Evolutionary conservation across 257 asterid species (phyloP).

Genomic region (Plantago elongata): DNA sequence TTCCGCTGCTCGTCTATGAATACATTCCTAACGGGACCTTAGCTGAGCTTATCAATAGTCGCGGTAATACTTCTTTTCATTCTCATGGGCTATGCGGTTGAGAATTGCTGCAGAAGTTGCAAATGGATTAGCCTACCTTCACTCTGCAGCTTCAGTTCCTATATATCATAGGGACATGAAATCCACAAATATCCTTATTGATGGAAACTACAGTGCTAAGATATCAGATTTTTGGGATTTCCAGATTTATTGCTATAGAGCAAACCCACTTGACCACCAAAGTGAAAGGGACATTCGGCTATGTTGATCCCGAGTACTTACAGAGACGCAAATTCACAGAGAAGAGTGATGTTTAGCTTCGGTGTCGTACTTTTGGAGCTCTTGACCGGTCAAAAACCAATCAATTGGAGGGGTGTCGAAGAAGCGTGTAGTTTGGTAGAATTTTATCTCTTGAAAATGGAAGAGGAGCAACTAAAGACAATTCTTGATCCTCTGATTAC

Average conservation of each 20-base stretch:
- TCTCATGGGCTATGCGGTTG: too few relatives aligned
- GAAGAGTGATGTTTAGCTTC: slow-evolving; percentile 29
- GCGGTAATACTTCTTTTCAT: too few relatives aligned
- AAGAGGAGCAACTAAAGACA: too few relatives aligned
- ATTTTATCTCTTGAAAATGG: too few relatives aligned
- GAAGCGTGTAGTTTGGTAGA: too few relatives aligned
- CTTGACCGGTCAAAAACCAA: slow-evolving; percentile 27
- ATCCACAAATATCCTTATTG: slow-evolving; percentile 24
- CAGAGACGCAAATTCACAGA: slow-evolving; percentile 6
- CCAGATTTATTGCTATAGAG: slow-evolving; percentile 25
- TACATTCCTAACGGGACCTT: slow-evolving; percentile 22
- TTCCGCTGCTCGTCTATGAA: slow-evolving; percentile 30
- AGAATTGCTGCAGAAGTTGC: slow-evolving; percentile 32
- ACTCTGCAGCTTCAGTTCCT: slow-evolving; percentile 31
- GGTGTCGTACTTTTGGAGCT: slow-evolving; percentile 35
- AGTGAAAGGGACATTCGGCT: slow-evolving; percentile 12
- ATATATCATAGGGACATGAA: slow-evolving; percentile 33
- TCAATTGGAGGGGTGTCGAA: too few relatives aligned
- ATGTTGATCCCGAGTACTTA: slow-evolving; percentile 31
- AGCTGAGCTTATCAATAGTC: slow-evolving; percentile 19
- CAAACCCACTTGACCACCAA: slow-evolving; percentile 25
- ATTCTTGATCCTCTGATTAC: too few relatives aligned
- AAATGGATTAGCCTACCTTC: slow-evolving; percentile 31
- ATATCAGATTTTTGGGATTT: slow-evolving; percentile 31
- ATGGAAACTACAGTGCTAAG: slow-evolving; percentile 18